Conservation (phyloP, 495 filamentous ascomycete species). For the Hypoxylon trugodes region DNA sequence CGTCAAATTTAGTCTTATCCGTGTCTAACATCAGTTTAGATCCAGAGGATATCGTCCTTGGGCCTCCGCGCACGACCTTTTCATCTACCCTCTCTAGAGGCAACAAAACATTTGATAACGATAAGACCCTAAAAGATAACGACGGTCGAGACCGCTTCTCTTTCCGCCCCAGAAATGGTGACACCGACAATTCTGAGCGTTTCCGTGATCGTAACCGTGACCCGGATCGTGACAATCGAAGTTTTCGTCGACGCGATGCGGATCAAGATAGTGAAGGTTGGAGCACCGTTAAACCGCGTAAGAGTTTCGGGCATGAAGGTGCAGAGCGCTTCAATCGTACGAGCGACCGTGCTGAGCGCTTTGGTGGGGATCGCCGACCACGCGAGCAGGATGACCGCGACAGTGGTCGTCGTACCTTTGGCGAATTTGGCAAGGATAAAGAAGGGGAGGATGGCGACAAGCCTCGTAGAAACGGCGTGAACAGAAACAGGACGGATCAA, state of each 20-base stretch:
- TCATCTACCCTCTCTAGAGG: constrained; percentile 73
- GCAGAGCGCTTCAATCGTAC: constrained; percentile 69
- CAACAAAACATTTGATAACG: constrained; percentile 59
- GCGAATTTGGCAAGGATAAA: constrained; percentile 57
- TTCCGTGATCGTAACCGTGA: constrained; percentile 58
- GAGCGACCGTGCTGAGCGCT: constrained; percentile 53
- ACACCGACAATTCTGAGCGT: constrained; percentile 66
- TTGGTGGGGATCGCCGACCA: constrained; percentile 51
- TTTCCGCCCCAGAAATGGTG: constrained; percentile 71
- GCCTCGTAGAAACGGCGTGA: constrained; percentile 63
- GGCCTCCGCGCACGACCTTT: constrained; percentile 86
- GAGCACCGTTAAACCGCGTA: constrained; percentile 69
- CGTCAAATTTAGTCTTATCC: constrained; percentile 15
- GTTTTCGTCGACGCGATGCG: constrained; percentile 59
- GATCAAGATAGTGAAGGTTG: constrained; percentile 67
- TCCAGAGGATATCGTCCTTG: constrained; percentile 85
- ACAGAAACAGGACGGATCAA: constrained; percentile 52
- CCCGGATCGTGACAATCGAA: constrained; percentile 59
- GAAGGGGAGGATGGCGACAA: constrained; percentile 63
- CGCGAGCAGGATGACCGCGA: constrained; percentile 60
- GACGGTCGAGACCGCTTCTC: constrained; percentile 71
- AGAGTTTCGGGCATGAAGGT: constrained; percentile 70
- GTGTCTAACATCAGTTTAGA: constrained; percentile 49
- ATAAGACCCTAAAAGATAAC: constrained; percentile 57
- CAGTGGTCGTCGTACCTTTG: constrained; percentile 59